Conservation (phyloP, 192 early-diverging fungal species). For the Oehlia diaphana region DNA sequence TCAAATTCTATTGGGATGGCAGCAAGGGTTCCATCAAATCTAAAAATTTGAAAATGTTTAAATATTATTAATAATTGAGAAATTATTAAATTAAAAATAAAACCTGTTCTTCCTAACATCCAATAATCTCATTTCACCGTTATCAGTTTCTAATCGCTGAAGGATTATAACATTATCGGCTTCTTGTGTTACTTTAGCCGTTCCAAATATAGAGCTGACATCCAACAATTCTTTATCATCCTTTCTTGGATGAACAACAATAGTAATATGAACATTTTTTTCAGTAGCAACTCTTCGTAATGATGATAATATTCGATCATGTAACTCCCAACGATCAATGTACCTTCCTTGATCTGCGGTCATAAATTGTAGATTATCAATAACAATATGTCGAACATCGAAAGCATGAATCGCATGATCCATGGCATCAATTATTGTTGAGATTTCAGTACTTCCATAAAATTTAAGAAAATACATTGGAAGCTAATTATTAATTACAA, state of each 20-base stretch:
- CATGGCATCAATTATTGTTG: slow-evolving; percentile 65
- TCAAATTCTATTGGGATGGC: slow-evolving; percentile 47
- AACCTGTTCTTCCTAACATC: slow-evolving; percentile 68
- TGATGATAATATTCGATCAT: slow-evolving; percentile 62
- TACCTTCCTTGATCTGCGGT: slow-evolving; percentile 60
- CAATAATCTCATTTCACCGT: slow-evolving; percentile 44
- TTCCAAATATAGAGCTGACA: slow-evolving; percentile 70
- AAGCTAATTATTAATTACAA: slow-evolving; percentile 37
- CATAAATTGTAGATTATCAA: slow-evolving; percentile 81
- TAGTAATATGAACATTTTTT: slow-evolving; percentile 67
- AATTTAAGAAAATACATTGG: slow-evolving; percentile 76
- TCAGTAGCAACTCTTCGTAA: slow-evolving; percentile 68
- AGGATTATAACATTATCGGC: slow-evolving; percentile 74
- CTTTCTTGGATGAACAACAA: slow-evolving; percentile 74
- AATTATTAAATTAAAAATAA: not conserved
- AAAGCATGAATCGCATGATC: slow-evolving; percentile 67
- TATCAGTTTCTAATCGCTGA: slow-evolving; percentile 46
- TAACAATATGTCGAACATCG: slow-evolving; percentile 69
- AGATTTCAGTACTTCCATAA: slow-evolving; percentile 67
- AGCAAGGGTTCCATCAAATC: slow-evolving; percentile 71
- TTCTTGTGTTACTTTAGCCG: slow-evolving; percentile 75
- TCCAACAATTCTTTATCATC: slow-evolving; percentile 57
- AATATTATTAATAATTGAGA: not conserved
- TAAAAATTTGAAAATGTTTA: not conserved
- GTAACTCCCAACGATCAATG: slow-evolving; percentile 67